Percentiles rank a stretch among this genome's conserved stretches.
Evolutionary conservation across 305 asterid species (phyloP).

Genomic region (Fraxinus albicans): DNA sequence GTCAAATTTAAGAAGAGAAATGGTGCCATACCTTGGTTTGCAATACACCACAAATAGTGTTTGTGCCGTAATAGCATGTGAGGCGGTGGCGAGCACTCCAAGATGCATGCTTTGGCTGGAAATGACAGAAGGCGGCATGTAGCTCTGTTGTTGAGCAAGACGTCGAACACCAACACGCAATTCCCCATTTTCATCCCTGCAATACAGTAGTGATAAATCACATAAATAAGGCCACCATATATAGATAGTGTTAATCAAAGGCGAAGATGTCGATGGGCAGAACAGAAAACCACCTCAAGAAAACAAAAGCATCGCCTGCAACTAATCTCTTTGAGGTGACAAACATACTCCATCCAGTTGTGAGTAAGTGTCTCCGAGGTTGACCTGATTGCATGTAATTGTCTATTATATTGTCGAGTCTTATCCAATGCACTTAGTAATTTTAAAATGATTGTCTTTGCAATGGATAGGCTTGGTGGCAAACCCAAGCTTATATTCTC

Average conservation of each 20-base stretch:
- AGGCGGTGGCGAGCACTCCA: conserved; percentile 90
- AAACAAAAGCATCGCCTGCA: conserved; percentile 81
- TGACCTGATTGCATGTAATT: conserved; percentile 52
- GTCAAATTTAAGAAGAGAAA: background rate
- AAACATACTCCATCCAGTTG: conserved; percentile 98
- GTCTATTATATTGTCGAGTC: background rate
- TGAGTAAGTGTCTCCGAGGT: conserved; percentile 84
- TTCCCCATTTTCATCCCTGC: conserved; percentile 66
- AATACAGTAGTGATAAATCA: background rate
- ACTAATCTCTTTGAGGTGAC: conserved; percentile 80
- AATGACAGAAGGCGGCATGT: conserved; percentile 75
- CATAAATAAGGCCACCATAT: background rate
- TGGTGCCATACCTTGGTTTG: conserved; percentile 64
- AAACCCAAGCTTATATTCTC: conserved; percentile 6
- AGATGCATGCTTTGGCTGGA: conserved; percentile 95
- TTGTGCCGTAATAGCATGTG: conserved; percentile 71
- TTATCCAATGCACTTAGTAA: conserved; percentile 23
- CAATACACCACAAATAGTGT: conserved; percentile 69
- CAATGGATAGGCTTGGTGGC: background rate
- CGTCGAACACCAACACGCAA: conserved; percentile 81
- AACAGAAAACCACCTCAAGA: conserved; percentile 55
- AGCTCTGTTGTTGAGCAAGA: conserved; percentile 60
- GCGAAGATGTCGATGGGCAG: background rate
- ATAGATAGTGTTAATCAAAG: background rate
- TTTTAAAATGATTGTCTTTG: conserved; percentile 67